phyloP scores from a whole-genome alignment of 2,329 filamentous ascomycete species.

The Nothophoma quercina region DNA sequence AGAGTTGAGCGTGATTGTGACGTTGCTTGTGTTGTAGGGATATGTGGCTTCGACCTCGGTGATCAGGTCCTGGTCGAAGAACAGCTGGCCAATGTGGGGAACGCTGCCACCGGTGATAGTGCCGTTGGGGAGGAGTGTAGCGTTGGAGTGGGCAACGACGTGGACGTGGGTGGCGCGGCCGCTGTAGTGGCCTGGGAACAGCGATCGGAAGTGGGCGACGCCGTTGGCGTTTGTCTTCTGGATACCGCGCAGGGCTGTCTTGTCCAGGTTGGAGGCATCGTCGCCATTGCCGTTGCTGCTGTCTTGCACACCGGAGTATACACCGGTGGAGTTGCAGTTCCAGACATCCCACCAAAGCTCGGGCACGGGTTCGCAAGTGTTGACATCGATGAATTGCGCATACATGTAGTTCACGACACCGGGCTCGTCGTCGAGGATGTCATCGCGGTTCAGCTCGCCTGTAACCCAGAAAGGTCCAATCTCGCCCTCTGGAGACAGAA shows the following conservation, averaged over 20 bases:
- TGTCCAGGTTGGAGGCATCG: slow-evolving; percentile 44
- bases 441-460: slow-evolving; percentile 59
- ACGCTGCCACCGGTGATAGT: slow-evolving; percentile 57
- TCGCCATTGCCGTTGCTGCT: slow-evolving; percentile 53
- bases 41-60: slow-evolving; percentile 56
- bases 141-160: slow-evolving; percentile 45
- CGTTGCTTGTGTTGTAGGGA: slow-evolving; percentile 55
- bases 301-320: slow-evolving; percentile 49
- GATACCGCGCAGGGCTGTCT: slow-evolving; percentile 57
- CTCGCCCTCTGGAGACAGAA: slow-evolving; percentile 43
- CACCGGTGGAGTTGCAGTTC: slow-evolving; percentile 53
- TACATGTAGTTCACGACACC: slow-evolving; percentile 61
- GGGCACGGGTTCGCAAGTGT: slow-evolving; percentile 61
- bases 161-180: slow-evolving; percentile 50
- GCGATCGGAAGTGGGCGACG: slow-evolving; percentile 58
- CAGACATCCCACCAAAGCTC: slow-evolving; percentile 62
- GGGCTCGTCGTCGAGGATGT: slow-evolving; percentile 58
- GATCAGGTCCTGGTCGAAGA: slow-evolving; percentile 69
- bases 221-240: slow-evolving; percentile 57
- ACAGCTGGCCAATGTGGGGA: slow-evolving; percentile 69
- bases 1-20: slow-evolving; percentile 58
- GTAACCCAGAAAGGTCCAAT: slow-evolving; percentile 52
- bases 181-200: slow-evolving; percentile 54
- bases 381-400: slow-evolving; percentile 62
- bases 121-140: slow-evolving; percentile 39